Evolutionary conservation across 768 basidiomycete species (phyloP), one percentile per base, ranked within the genome.

Genomic region (Termitomyces sp.): DNA sequence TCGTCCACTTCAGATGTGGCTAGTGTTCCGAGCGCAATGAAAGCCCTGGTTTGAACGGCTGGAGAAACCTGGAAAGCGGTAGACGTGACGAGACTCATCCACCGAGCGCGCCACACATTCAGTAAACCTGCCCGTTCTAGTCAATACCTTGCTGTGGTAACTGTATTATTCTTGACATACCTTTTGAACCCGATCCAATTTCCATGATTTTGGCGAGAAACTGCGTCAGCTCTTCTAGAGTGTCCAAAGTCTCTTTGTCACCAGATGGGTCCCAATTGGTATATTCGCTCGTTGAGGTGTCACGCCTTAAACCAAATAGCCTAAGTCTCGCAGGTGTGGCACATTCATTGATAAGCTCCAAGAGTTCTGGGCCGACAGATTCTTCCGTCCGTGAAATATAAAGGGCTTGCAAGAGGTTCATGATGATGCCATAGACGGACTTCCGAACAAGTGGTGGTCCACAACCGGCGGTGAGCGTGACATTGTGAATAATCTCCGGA

Each of bases 51-150:
- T 66, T 96, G 94, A n/a, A 94, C 82, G 2, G 88, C 85, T 0
- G 91, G 88, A 3, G 90, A 91, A 46, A 88, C 80, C 64, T 96
- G 94, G 74, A 96, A 96, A 21, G 94, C 92, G 0, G 89, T 90
- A 1, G 91, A 84, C 1, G 90, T 89, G 14, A 93, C 84, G 56
- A 97, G 69, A 41, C 91, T 85, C 88, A 94, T 94, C 93, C 94
- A 96, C 35, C 94, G 80, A 27, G 94, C 91, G 57, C 89, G 82
- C 94, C 94, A 97, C 3, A 89, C 82, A 65, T 97, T 97, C 30
- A 89, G 71, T 3, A 92, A 69, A 11, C 86, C 91, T 91, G 47
- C 1, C 37, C 54, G 21, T 54, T 46, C 16, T 5, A 49, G 25
- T 46, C n/a, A 58, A 45, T 64, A 40, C 37, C 8, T 40, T 25